phyloP scores from a whole-genome alignment of 108 stramenopile genomes.

The Tribonema minus region DNA sequence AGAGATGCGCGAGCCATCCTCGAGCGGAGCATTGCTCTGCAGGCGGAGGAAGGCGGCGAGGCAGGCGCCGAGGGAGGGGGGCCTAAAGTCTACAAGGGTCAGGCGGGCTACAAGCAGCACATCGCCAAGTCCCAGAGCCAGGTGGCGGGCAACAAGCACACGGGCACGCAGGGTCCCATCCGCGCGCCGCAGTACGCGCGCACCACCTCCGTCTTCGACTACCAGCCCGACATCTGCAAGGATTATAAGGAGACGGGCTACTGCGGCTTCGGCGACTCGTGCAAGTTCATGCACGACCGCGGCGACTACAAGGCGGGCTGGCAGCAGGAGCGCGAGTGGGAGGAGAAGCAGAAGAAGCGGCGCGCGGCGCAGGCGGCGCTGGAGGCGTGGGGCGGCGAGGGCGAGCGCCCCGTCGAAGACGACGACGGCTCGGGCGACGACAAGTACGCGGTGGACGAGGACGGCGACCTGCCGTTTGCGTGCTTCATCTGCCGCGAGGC shows the following conservation, averaged over 20 bases:
- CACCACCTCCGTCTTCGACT: constrained; percentile 86
- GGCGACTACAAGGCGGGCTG: constrained; percentile 86
- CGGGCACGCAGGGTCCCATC: constrained; percentile 69
- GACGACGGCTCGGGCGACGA: no score
- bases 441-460: constrained; percentile 16
- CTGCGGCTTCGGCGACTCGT: constrained; percentile 97
- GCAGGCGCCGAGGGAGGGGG: not conserved
- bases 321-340: constrained; percentile 90
- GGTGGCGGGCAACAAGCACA: constrained; percentile 38
- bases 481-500: constrained; percentile 80
- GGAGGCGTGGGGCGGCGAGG: constrained; percentile 59
- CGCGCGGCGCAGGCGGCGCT: constrained; percentile 13
- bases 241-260: constrained; percentile 99
- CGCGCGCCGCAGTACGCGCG: constrained; percentile 76
- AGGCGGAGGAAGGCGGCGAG: not conserved
- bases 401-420: constrained; percentile 22
- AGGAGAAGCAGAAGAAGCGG: constrained; percentile 75
- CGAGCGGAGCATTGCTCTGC: not conserved
- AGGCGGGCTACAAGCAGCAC: constrained; percentile 37
- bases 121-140: constrained; percentile 24
- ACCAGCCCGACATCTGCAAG: constrained; percentile 97
- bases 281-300: constrained; percentile 95
- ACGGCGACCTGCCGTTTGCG: constrained; percentile 87
- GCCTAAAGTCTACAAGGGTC: constrained; percentile 5
- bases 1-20: constrained; percentile 27